Evolutionary conservation across 2,329 filamentous ascomycete species (phyloP), one percentile per base, ranked within the genome.

Genomic region (Phyllosticta ampelicida): DNA sequence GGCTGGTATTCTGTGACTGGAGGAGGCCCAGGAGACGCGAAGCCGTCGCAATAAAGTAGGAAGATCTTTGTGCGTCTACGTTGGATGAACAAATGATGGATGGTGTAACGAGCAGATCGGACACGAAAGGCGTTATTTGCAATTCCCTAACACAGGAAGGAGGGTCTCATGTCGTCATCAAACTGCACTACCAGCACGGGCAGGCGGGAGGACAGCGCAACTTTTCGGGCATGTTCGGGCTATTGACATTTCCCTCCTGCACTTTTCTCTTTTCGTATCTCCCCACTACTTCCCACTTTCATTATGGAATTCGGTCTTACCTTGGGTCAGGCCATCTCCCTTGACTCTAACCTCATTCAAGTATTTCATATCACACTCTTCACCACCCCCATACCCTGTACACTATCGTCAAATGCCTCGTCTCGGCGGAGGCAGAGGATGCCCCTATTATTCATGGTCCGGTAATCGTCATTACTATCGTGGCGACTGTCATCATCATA

Each of bases 301-400:
- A 28, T 19, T 56, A 20, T 19, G 26, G 18, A 55, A 48, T 5
- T 21, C 52, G 55, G 5, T 56, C 44, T 61, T n/a, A n/a, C n/a
- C n/a, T n/a, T n/a, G n/a, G n/a, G n/a, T n/a, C n/a, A n/a, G n/a
- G 26, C 44, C 55, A 16, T 48, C 55, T 36, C 18, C 52, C 53
- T 54, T 59, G 60, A 61, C 62, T 57, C 50, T n/a, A n/a, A 26
- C 23, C 23, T 8, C 23, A 26, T 26, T 26, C 23, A 26, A 26
- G 23, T 26, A 26, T 26, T 26, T 26, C 23, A 26, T 26, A 26
- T 26, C 23, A 26, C 23, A 26, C 23, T 26, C 23, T 26, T 26
- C 23, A n/a, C 56, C 58, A 53, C 58, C 61, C n/a, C 60, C 62
- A 65, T 64, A 65, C 64, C 63, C 63, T 67, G 64, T 65, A 67